Conservation (phyloP, 164 flowering plant species). For the Malania oleifera region DNA sequence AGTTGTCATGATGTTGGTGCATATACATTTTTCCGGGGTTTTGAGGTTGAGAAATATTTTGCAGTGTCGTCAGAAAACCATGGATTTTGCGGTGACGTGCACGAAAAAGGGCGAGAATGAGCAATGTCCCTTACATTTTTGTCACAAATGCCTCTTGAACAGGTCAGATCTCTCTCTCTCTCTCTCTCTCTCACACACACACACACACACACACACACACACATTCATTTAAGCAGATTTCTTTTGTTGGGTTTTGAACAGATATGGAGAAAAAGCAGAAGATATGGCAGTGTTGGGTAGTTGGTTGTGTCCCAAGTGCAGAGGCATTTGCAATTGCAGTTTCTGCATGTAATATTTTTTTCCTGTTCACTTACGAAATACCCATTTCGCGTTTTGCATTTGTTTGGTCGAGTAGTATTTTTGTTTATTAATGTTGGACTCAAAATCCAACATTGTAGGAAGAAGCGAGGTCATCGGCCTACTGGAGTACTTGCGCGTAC, state of each 20-base stretch:
- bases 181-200: background rate
- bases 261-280: constrained; percentile 1
- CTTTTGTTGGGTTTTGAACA: background rate
- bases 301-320: background rate
- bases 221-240: background rate
- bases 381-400: background rate
- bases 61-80: constrained; percentile 4
- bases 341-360: background rate
- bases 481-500: background rate
- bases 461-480: background rate
- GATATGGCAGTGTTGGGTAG: background rate
- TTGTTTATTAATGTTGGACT: background rate
- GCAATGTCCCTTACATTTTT: background rate
- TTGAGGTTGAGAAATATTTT: too few relatives aligned
- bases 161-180: background rate
- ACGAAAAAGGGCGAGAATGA: background rate
- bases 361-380: background rate
- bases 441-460: background rate
- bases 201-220: background rate
- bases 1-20: too few relatives aligned
- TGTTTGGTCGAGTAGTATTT: background rate
- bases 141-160: constrained; percentile 1
- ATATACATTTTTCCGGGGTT: too few relatives aligned
- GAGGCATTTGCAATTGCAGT: constrained; percentile 1
- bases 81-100: background rate